Conservation (phyloP, 805 yeast species). For the Candida taoyuanica region DNA sequence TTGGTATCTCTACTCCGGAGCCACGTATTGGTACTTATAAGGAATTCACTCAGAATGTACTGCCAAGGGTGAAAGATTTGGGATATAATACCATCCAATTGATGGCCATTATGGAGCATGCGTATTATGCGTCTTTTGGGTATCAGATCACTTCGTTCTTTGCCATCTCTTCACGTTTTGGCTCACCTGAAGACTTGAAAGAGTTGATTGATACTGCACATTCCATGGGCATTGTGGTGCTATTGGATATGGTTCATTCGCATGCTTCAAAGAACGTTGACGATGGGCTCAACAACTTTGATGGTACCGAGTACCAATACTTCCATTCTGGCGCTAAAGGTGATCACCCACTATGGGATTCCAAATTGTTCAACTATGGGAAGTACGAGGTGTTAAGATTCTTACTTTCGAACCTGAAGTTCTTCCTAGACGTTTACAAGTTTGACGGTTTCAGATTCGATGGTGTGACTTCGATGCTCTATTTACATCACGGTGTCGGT, state of each 20-base stretch:
- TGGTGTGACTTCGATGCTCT: slow-evolving; percentile 93
- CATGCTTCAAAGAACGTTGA: slow-evolving; percentile 93
- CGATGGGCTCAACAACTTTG: slow-evolving; percentile 90
- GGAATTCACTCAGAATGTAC: slow-evolving; percentile 73
- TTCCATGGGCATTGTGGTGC: slow-evolving; percentile 75
- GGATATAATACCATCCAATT: slow-evolving; percentile 93
- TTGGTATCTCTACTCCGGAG: slow-evolving; percentile 91
- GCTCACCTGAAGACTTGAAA: slow-evolving; percentile 92
- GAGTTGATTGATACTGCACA: slow-evolving; percentile 91
- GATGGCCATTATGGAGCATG: slow-evolving; percentile 99
- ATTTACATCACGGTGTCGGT: slow-evolving; percentile 89
- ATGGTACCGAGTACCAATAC: slow-evolving; percentile 92
- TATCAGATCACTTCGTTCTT: slow-evolving; percentile 92
- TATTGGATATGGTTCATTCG: slow-evolving; percentile 91
- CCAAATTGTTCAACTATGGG: slow-evolving; percentile 90
- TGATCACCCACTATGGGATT: slow-evolving; percentile 89
- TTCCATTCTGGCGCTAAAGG: slow-evolving; percentile 94
- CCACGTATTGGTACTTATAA: slow-evolving; percentile 79
- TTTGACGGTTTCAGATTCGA: slow-evolving; percentile 97
- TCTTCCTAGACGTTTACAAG: slow-evolving; percentile 72
- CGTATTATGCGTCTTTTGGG: slow-evolving; percentile 97
- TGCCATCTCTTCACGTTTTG: slow-evolving; percentile 85
- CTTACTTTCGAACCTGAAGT: slow-evolving; percentile 77
- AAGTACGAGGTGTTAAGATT: slow-evolving; percentile 88
- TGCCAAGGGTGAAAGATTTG: slow-evolving; percentile 79